These are phyloP conservation scores for Chloris gayana DNA, from an alignment of 176 grass and related monocot species.

Conservation along the genomic window DNA sequence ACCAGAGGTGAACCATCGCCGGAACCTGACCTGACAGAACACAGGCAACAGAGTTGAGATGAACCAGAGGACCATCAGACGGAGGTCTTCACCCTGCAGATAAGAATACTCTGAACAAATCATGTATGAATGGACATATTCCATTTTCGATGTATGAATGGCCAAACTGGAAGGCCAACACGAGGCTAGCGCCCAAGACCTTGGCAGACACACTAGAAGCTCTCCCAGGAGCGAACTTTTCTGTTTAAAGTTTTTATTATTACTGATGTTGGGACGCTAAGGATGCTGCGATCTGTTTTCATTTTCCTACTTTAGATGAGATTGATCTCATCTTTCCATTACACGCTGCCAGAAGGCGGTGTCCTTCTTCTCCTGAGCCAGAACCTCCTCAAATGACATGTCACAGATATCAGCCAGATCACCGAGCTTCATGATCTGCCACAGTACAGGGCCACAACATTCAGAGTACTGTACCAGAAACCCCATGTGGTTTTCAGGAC, in stretches of 20 bases:
- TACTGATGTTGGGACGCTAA: not conserved
- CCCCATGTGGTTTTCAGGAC: slow-evolving; percentile 6
- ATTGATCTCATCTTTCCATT: slow-evolving; percentile 63
- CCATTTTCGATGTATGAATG: not conserved
- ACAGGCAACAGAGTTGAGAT: too few relatives aligned
- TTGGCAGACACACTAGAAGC: not conserved
- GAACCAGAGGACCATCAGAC: too few relatives aligned
- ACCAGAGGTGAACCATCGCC: too few relatives aligned
- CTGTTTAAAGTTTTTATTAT: not conserved
- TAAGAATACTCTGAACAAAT: not conserved
- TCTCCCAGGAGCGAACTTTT: slow-evolving; percentile 6
- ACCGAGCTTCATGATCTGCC: slow-evolving; percentile 66
- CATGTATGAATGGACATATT: not conserved
- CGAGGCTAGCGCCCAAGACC: not conserved
- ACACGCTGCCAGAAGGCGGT: slow-evolving; percentile 74
- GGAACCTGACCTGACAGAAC: too few relatives aligned
- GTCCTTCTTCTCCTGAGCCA: slow-evolving; percentile 92
- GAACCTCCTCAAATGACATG: slow-evolving; percentile 89
- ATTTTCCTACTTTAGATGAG: slow-evolving; percentile 46
- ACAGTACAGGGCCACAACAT: slow-evolving; percentile 5
- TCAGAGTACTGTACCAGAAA: not conserved
- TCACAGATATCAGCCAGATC: slow-evolving; percentile 45
- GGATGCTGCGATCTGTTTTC: not conserved
- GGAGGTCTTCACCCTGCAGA: too few relatives aligned
- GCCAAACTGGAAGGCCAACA: not conserved